These are phyloP conservation scores for Basidiobolus meristosporus DNA, from an alignment of 371 early-diverging fungal species.

Conservation along the genomic window DNA sequence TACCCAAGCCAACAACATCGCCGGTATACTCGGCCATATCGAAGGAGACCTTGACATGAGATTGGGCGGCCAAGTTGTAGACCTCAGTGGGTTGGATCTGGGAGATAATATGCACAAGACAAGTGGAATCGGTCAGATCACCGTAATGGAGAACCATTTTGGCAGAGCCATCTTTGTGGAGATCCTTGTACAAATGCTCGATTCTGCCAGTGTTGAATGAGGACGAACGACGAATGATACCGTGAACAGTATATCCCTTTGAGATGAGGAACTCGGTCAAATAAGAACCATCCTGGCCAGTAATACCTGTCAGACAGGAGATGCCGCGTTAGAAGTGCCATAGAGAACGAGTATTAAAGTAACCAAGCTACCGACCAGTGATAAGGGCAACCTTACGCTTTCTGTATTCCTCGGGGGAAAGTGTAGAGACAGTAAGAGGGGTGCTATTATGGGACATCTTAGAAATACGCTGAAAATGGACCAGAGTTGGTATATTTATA, in stretches of 20 bases:
- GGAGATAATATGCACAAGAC: conserved; percentile 54
- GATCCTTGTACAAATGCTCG: conserved; percentile 58
- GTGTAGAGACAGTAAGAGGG: conserved; percentile 11
- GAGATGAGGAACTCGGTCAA: conserved; percentile 49
- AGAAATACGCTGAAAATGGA: too few relatives aligned
- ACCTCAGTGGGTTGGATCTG: conserved; percentile 61
- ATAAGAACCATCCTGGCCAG: conserved; percentile 74
- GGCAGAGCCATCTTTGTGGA: conserved; percentile 41
- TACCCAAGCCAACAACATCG: conserved; percentile 71
- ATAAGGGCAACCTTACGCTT: conserved; percentile 42
- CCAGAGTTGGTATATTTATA: too few relatives aligned
- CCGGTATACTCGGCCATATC: conserved; percentile 81
- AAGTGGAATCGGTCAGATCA: conserved; percentile 69
- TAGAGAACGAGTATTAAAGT: not conserved
- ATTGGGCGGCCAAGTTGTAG: conserved; percentile 61
- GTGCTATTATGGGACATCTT: conserved; percentile 4
- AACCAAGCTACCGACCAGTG: conserved; percentile 21
- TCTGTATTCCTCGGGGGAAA: conserved; percentile 29
- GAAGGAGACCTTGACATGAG: conserved; percentile 69
- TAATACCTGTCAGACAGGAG: conserved; percentile 36
- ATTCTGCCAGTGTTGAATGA: conserved; percentile 72
- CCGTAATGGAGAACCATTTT: conserved; percentile 70
- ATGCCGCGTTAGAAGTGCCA: too few relatives aligned
- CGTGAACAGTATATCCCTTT: conserved; percentile 70
- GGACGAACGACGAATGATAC: conserved; percentile 67